phyloP scores from a whole-genome alignment of 2,329 filamentous ascomycete species.

The Trichophyton rubrum region DNA sequence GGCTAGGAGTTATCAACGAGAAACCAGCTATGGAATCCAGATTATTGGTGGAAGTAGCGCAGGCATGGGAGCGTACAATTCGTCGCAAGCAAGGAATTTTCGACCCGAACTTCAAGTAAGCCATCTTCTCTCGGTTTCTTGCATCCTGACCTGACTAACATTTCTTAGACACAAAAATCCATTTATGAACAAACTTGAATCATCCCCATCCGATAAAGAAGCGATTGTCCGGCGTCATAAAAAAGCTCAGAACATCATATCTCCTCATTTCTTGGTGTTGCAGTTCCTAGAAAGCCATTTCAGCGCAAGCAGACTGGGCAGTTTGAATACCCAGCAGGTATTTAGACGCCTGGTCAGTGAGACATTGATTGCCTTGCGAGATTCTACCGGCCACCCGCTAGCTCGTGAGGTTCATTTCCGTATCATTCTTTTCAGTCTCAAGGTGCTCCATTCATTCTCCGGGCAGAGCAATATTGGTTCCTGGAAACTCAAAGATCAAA shows the following conservation, averaged over 20 bases:
- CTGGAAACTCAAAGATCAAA: constrained; percentile 78
- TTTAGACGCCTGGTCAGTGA: constrained; percentile 70
- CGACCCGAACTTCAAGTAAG: constrained; percentile 53
- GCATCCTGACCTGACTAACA: background rate
- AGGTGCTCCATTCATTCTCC: constrained; percentile 60
- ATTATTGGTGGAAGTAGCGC: constrained; percentile 72
- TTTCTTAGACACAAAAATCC: constrained; percentile 55
- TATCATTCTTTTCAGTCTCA: constrained; percentile 68
- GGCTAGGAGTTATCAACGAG: constrained; percentile 94
- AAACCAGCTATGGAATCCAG: constrained; percentile 79
- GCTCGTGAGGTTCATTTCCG: constrained; percentile 87
- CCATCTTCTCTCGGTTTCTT: constrained; percentile 9
- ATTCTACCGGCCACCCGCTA: constrained; percentile 66
- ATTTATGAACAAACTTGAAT: constrained; percentile 83
- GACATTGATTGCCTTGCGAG: constrained; percentile 62
- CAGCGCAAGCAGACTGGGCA: constrained; percentile 79
- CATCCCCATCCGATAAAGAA: constrained; percentile 76
- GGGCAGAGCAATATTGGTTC: constrained; percentile 51
- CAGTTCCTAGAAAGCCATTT: constrained; percentile 93
- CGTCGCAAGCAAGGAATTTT: constrained; percentile 71
- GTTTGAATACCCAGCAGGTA: constrained; percentile 63
- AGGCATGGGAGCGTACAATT: constrained; percentile 81
- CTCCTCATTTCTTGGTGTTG: constrained; percentile 72
- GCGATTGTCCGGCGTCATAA: constrained; percentile 63
- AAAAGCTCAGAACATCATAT: constrained; percentile 65